Base-by-base conservation (phyloP, 2,329 filamentous ascomycete species). In the Phyllachora maydis region DNA sequence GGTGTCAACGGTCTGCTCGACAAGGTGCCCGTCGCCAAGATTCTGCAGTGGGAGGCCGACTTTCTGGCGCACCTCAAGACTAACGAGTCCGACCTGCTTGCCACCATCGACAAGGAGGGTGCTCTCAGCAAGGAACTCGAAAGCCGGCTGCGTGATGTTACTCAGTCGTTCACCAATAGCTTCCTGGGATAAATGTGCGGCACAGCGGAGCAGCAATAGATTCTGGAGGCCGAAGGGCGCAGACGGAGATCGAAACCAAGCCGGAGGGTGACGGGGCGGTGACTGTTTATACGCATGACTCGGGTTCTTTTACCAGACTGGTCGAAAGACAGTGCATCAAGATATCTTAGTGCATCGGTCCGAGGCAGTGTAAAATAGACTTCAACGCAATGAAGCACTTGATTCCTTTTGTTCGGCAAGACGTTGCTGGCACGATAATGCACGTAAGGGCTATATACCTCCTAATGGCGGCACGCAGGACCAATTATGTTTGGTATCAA, bases 1-100 rank as follows among this genome's bases (percentile, higher is more conserved):
- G 88, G 88, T 90, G 81, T 98, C 62, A 95, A 95, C 61, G 88
- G 88, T 65, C 61, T 67, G 59, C 73, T 98, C 39, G 88, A 98
- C 63, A 49, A 35, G 41, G 65, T 98, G 37, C 88, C 88, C 35
- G 88, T 95, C 47, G 50, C 36, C 69, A 91, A 85, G 75, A 76
- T 98, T 41, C 70, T 88, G 35, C 54, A 69, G 52, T 98, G 85
- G 82, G 88, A 98, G 68, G 41, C 73, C 45, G 85, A 95, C 59
- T 90, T 91, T 74, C 64, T 93, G 33, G 59, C 74, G 38, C 78
- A 93, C 66, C 65, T 98, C 47, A 82, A 73, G 67, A 75, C 67
- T 52, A 91, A 85, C 65, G 77, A 93, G 68, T 45, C 66, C 23
- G 82, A 83, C 34, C 56, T 95, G 36, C 57, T 92, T 35, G 61